Conservation (phyloP, 768 basidiomycete species). For the Hebeloma cylindrosporum region DNA sequence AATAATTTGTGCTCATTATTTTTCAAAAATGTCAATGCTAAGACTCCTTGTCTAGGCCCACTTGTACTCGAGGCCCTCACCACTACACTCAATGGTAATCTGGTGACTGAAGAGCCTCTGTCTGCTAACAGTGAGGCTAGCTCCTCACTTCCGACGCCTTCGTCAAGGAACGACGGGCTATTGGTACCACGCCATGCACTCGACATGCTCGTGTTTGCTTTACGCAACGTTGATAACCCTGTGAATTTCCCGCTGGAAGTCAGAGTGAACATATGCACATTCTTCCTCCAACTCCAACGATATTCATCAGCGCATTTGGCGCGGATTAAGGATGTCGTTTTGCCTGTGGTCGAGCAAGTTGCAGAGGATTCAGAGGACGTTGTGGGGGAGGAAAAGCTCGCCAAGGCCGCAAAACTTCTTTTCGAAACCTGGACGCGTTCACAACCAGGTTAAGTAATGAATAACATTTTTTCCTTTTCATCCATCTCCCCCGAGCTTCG, state of each 20-base stretch:
- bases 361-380: conserved; percentile 36
- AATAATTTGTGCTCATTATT: neutral
- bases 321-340: conserved; percentile 49
- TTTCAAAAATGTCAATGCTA: neutral
- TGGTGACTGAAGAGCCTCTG: conserved; percentile 31
- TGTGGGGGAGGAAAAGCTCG: conserved; percentile 43
- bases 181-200: conserved; percentile 55
- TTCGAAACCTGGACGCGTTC: conserved; percentile 39
- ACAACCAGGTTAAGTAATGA: no score
- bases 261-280: conserved; percentile 71
- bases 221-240: conserved; percentile 58
- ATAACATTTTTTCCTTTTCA: no score
- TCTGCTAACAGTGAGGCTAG: conserved; percentile 43
- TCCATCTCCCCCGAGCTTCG: no score
- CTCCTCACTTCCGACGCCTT: conserved; percentile 49
- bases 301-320: conserved; percentile 48
- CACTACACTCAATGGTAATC: conserved; percentile 35
- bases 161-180: conserved; percentile 38
- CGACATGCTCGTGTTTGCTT: conserved; percentile 64
- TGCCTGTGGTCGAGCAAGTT: conserved; percentile 53
- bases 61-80: conserved; percentile 63
- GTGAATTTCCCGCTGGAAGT: conserved; percentile 71
- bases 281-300: conserved; percentile 64
- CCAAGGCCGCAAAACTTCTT: conserved; percentile 39
- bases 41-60: conserved; percentile 41